phyloP scores from a whole-genome alignment of 2,329 filamentous ascomycete species.

The Thielaviopsis punctulata region DNA sequence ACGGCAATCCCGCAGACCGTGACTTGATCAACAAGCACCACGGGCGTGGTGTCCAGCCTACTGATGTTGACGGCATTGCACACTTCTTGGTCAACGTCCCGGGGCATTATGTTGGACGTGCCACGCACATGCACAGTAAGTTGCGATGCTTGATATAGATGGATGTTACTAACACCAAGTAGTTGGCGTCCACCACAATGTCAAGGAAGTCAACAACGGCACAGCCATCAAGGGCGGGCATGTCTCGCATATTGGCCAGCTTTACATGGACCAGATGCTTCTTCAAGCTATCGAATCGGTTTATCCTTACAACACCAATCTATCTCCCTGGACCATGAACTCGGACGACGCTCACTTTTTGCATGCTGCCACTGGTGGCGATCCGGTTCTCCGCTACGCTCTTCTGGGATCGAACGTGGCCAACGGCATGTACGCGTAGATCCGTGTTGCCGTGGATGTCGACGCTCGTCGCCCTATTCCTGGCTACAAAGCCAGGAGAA shows the following conservation, averaged over 20 bases:
- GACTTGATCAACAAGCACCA: constrained; percentile 20
- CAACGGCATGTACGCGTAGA: constrained; percentile 39
- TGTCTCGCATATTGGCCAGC: constrained; percentile 44
- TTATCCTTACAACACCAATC: constrained; percentile 31
- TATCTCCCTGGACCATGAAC: constrained; percentile 31
- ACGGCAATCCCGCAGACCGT: constrained; percentile 26
- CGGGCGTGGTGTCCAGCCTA: constrained; percentile 23
- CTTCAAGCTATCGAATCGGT: constrained; percentile 31
- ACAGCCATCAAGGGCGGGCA: constrained; percentile 20
- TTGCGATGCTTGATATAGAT: constrained; percentile 19
- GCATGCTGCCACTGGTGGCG: constrained; percentile 30
- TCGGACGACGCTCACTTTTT: constrained; percentile 33
- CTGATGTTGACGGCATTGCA: constrained; percentile 25
- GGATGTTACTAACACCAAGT: background rate
- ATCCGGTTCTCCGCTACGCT: constrained; percentile 41
- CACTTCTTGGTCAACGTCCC: constrained; percentile 27
- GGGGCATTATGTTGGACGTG: constrained; percentile 27
- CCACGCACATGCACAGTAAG: constrained; percentile 29
- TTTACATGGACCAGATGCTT: constrained; percentile 45
- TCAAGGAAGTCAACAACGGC: constrained; percentile 19
- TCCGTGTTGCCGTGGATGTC: constrained; percentile 32
- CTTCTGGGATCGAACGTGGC: constrained; percentile 33
- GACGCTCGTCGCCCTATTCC: constrained; percentile 14
- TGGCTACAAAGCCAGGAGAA: background rate
- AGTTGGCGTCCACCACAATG: constrained; percentile 23